These are phyloP conservation scores for Sanguinoderma infundibulare DNA, from an alignment of 1,284 basidiomycete genomes.

Conservation along the genomic window DNA sequence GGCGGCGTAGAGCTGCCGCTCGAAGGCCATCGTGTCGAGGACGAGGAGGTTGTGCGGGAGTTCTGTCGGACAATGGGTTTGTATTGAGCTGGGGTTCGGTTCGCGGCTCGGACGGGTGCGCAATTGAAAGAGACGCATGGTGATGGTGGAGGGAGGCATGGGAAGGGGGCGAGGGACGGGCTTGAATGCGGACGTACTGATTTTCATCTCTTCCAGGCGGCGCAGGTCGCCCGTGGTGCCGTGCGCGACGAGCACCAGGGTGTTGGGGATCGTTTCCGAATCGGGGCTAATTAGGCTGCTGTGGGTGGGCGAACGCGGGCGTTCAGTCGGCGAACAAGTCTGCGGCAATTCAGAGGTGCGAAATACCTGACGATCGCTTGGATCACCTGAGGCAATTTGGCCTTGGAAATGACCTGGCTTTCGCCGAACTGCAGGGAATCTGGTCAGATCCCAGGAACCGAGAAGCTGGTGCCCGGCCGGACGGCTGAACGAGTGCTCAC, in stretches of 20 bases:
- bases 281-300: conserved; percentile 81
- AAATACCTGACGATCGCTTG: conserved; percentile 74
- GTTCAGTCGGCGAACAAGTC: conserved; percentile 6
- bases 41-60: conserved; percentile 76
- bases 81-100: conserved; percentile 18
- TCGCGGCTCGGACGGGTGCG: conserved; percentile 14
- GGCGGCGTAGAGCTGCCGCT: conserved; percentile 59
- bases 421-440: conserved; percentile 67
- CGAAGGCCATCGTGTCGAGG: conserved; percentile 68
- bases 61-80: conserved; percentile 42
- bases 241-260: conserved; percentile 77
- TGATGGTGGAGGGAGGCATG: background rate
- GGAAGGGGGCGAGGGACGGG: background rate
- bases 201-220: conserved; percentile 74
- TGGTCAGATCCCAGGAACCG: conserved; percentile 23
- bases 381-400: conserved; percentile 71
- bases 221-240: conserved; percentile 60
- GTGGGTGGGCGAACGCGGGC: conserved; percentile 16
- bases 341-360: background rate
- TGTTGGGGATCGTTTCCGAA: conserved; percentile 73
- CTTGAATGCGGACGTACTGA: conserved; percentile 60
- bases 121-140: conserved; percentile 23
- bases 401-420: conserved; percentile 72
- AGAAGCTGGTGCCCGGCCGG: conserved; percentile 7
- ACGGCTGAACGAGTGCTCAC: conserved; percentile 46